Evolutionary conservation across 495 filamentous ascomycete genomes (phyloP), one percentile per base, ranked within the genome.

Genomic region (Annulohypoxylon bovei): DNA sequence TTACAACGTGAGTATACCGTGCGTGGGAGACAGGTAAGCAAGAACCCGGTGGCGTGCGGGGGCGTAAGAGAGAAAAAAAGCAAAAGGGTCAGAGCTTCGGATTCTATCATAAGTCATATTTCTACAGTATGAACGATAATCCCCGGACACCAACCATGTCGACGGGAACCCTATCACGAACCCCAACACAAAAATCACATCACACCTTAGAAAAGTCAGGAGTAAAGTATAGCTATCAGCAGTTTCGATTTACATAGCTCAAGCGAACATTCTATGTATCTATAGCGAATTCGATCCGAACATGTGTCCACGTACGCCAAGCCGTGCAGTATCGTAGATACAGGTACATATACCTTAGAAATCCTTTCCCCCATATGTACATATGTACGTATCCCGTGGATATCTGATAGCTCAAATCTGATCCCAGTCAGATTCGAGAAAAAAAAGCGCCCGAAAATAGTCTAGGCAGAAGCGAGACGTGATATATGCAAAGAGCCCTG

Each of bases 11-110:
- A 2, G n/a, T 6, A 42, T 18, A 20, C 39, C 14, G n/a, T 42
- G 39, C 39, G 39, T 42, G 20, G 39, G 8, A 20, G 14, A 16
- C 37, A 40, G 39, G 14, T 20, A 42, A 16, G 39, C 20, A 42
- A 42, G 39, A n/a, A 42, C 12, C 39, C 37, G 16, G 54, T 57
- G 54, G 54, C 54, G 32, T 42, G 54, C 54, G 32, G 54, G 54
- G 54, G 18, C 12, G 32, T 57, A 25, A 23, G 33, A 23, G 47
- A 6, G 18, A 40, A 8, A 56, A 40, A 42, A 42, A 57, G 22
- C 11, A 57, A 57, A 57, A 27, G 4, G 39, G 39, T 42, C 39
- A 8, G 39, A 42, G n/a, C n/a, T 42, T 42, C n/a, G n/a, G 8
- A 6, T 42, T 42, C 39, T 42, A 42, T 42, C 39, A 42, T 5